Evolutionary conservation across 768 basidiomycete species (phyloP).

Genomic region (Lactarius vividus): DNA sequence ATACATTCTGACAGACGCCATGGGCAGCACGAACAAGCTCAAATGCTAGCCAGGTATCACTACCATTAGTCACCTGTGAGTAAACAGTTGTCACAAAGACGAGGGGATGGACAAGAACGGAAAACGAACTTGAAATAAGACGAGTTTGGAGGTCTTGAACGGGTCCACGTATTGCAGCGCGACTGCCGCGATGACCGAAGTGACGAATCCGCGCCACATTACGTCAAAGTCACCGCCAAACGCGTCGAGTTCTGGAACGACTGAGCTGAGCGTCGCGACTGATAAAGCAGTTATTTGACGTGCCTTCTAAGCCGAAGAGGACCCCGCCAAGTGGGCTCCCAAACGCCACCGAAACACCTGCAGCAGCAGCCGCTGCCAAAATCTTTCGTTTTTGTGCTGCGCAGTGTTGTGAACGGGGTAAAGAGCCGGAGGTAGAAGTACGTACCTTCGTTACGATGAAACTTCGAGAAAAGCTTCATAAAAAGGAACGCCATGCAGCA

Average conservation of each 20-base stretch:
- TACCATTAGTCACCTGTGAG: conserved; percentile 52
- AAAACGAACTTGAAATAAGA: conserved; percentile 63
- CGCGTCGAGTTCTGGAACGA: conserved; percentile 54
- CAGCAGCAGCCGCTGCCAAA: conserved; percentile 78
- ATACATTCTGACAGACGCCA: conserved; percentile 1
- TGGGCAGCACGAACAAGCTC: conserved; percentile 50
- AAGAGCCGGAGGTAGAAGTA: neutral
- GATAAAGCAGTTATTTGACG: neutral
- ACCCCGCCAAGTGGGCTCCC: conserved; percentile 86
- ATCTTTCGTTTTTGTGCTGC: conserved; percentile 78
- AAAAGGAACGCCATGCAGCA: conserved; percentile 77
- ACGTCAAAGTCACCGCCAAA: conserved; percentile 73
- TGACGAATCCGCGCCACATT: conserved; percentile 87
- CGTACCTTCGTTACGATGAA: conserved; percentile 73
- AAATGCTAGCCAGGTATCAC: conserved; percentile 67
- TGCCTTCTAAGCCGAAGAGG: conserved; percentile 77
- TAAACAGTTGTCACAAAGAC: neutral
- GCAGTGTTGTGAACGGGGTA: neutral
- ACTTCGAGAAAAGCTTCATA: conserved; percentile 64
- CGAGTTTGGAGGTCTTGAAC: conserved; percentile 80
- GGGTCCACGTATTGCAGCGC: conserved; percentile 82
- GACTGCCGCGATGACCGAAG: conserved; percentile 84
- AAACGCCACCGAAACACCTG: conserved; percentile 86
- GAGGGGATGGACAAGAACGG: neutral
- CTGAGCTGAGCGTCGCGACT: neutral